Evolutionary conservation across 2,329 filamentous ascomycete genomes (phyloP), one percentile per base, ranked within the genome.

Genomic region (Pestalotiopsis sp.): DNA sequence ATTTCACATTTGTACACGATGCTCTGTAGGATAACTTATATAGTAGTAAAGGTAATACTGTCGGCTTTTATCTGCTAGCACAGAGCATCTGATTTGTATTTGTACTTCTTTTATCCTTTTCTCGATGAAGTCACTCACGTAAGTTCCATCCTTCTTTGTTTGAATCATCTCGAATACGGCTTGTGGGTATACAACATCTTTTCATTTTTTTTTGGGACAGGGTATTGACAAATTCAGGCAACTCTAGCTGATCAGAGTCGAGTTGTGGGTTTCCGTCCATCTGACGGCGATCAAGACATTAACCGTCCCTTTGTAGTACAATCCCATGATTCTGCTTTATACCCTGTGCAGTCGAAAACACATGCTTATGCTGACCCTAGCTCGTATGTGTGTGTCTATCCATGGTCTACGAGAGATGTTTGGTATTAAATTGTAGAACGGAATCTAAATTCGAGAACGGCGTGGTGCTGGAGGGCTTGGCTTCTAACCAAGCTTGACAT

Each of bases 401-500:
- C 56, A 35, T 58, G n/a, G 20, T 26, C 22, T 58, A 26, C 56
- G 13, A 26, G 10, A 22, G 17, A 58, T 35, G 24, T 26, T 26
- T 17, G 14, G 44, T 58, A 61, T 61, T 61, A 61, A 20, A 61
- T 39, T 26, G 58, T 22, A n/a, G 26, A 39, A 39, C 35, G 30
- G 14, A 39, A 61, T 61, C 30, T 35, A 61, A 35, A 30, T 20
- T 39, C 26, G 57, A n/a, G 22, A 59, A 59, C 57, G 26, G 11
- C 17, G 57, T 35, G 58, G 58, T 39, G 14, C 17, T 61, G 58
- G 17, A 6, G 26, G 58, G 6, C 55, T 24, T 59, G 69, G 68
- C 60, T 67, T 74, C 71, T 77, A 76, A 56, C 78, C 78, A 48
- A 84, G 63, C 72, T 82, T 79, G 40, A 86, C 84, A 74, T 86